Percentiles rank a stretch among this genome's conserved stretches.
Evolutionary conservation across 176 grass and related monocot species (phyloP).

Genomic region (Juncus inflexus): DNA sequence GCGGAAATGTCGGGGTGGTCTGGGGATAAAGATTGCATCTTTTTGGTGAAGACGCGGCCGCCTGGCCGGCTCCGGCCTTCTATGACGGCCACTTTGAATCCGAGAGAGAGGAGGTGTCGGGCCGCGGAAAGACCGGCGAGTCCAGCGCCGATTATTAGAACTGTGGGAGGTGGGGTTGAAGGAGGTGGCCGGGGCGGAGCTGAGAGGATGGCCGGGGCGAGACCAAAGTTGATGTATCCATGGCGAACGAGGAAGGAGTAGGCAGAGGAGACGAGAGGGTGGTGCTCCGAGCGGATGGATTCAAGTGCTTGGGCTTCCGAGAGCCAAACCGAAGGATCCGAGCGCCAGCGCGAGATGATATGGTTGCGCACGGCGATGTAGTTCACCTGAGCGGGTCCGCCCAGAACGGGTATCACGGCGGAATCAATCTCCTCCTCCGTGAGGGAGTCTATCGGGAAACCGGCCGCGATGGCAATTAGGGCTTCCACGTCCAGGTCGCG

Average conservation of each 20-base stretch:
- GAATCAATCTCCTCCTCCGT: constrained; percentile 89
- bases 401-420: constrained; percentile 59
- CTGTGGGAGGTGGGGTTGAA: constrained; percentile 50
- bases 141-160: constrained; percentile 76
- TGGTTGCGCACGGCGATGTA: constrained; percentile 97
- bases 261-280: constrained; percentile 53
- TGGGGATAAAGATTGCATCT: constrained; percentile 56
- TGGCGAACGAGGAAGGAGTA: constrained; percentile 77
- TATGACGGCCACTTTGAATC: constrained; percentile 79
- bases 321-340: constrained; percentile 55
- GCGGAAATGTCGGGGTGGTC: constrained; percentile 46
- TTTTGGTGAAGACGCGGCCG: constrained; percentile 86
- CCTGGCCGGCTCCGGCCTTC: constrained; percentile 80
- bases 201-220: constrained; percentile 50
- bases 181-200: constrained; percentile 44
- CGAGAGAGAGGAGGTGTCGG: constrained; percentile 65
- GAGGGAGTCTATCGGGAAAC: constrained; percentile 79
- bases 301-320: constrained; percentile 56
- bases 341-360: constrained; percentile 83
- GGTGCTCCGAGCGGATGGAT: constrained; percentile 81
- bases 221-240: constrained; percentile 87
- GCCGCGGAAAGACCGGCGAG: constrained; percentile 72
- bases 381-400: constrained; percentile 66
- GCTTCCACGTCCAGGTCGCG: constrained; percentile 93
- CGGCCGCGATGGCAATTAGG: constrained; percentile 66